Conservation (phyloP, 805 yeast species). For the Candida germanica region DNA sequence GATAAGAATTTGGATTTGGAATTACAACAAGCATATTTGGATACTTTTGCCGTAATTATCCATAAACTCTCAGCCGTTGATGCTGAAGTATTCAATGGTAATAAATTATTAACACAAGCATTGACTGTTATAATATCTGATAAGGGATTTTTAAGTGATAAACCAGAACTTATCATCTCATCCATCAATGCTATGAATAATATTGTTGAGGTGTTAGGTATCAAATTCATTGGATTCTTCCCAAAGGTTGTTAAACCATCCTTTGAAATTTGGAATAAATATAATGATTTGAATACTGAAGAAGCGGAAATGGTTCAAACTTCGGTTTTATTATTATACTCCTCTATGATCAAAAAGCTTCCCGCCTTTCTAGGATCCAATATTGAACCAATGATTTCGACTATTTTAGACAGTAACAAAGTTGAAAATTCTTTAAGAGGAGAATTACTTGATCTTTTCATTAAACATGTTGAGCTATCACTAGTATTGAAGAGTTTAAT, state of each 20-base stretch:
- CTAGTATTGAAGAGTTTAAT: conserved; percentile 60
- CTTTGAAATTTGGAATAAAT: conserved; percentile 53
- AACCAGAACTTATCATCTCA: conserved; percentile 66
- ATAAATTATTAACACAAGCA: conserved; percentile 45
- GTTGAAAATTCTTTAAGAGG: conserved; percentile 61
- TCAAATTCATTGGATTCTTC: conserved; percentile 78
- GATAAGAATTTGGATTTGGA: conserved; percentile 38
- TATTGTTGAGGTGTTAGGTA: conserved; percentile 73
- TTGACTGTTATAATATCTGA: conserved; percentile 49
- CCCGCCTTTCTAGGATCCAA: conserved; percentile 74
- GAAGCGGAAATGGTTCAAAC: conserved; percentile 51
- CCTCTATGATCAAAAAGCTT: conserved; percentile 74
- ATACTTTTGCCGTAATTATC: conserved; percentile 61
- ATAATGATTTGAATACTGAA: conserved; percentile 11
- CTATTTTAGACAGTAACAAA: conserved; percentile 53
- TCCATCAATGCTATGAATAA: conserved; percentile 71
- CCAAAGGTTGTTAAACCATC: conserved; percentile 81
- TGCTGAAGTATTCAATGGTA: conserved; percentile 22
- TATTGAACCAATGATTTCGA: conserved; percentile 56
- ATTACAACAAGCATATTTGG: conserved; percentile 66
- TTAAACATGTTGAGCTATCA: conserved; percentile 64
- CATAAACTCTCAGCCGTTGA: conserved; percentile 54
- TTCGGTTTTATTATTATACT: conserved; percentile 65
- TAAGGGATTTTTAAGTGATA: conserved; percentile 51
- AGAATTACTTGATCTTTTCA: conserved; percentile 58